Conservation (phyloP, 192 early-diverging fungal genomes). For the Entomortierella beljakovae region DNA sequence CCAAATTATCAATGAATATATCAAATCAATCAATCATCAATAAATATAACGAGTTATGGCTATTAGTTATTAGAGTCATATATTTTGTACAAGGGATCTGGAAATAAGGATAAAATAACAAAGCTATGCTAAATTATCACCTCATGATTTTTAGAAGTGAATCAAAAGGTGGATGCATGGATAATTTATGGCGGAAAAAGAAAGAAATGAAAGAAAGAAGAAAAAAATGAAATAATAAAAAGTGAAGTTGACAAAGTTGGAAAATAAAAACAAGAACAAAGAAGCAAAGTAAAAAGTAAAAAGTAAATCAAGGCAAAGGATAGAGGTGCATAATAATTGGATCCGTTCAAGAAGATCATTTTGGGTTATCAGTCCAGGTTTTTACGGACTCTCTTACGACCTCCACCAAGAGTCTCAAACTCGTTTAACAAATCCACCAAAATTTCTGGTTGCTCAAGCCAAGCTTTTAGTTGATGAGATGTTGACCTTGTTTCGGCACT, state of each 20-base stretch:
- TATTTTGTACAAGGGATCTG: conserved; percentile 1
- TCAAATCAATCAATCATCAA: no score
- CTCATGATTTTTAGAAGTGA: background rate
- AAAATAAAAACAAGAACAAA: background rate
- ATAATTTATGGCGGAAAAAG: background rate
- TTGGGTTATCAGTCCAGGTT: conserved; percentile 18
- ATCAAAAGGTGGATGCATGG: background rate
- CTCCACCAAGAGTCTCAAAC: conserved; percentile 33
- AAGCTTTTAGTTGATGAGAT: conserved; percentile 38
- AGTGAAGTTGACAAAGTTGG: no score
- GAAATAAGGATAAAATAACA: background rate
- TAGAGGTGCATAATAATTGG: no score
- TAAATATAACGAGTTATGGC: no score
- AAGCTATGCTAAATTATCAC: conserved; percentile 2
- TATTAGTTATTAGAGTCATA: no score
- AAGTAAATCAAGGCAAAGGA: background rate
- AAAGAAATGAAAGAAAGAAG: background rate
- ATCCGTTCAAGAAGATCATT: no score
- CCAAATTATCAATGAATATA: no score
- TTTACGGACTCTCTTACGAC: conserved; percentile 27
- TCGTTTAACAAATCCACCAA: conserved; percentile 13
- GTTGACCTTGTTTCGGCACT: conserved; percentile 54
- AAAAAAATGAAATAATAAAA: background rate
- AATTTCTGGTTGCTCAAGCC: conserved; percentile 22
- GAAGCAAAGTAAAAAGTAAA: conserved; percentile 1